A percentile compares a stretch with the other conserved stretches of the same genome.
Evolutionary conservation across 2,329 filamentous ascomycete species (phyloP).

Genomic region (Diaporthe sp.): DNA sequence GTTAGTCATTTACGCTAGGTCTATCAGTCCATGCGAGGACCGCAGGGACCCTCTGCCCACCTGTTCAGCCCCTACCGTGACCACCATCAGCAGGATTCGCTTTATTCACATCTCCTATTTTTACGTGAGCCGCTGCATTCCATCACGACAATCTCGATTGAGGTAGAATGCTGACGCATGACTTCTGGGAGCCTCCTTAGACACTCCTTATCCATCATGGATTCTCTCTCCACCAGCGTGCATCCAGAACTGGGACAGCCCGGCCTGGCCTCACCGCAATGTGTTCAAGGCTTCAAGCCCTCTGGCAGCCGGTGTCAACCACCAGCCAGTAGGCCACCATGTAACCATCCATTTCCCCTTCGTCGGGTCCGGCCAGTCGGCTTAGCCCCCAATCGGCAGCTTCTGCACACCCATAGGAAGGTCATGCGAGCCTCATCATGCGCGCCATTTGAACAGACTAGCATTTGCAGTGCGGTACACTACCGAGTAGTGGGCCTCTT

Average conservation of each 20-base stretch:
- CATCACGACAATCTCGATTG: not conserved
- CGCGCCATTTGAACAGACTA: not conserved
- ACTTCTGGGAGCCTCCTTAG: not conserved
- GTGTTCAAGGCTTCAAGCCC: too few relatives aligned
- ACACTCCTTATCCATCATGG: not conserved
- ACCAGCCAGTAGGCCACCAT: not conserved
- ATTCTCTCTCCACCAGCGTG: not conserved
- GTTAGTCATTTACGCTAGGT: not conserved
- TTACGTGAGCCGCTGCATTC: not conserved
- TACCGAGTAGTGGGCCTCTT: not conserved
- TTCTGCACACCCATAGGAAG: not conserved
- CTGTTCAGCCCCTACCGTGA: not conserved
- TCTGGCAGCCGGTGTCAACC: not conserved
- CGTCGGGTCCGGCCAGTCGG: not conserved
- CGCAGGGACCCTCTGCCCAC: not conserved
- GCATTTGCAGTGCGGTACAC: slow-evolving; percentile 6
- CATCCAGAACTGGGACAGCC: not conserved
- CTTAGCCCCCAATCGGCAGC: not conserved
- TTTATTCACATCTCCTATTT: slow-evolving; percentile 13
- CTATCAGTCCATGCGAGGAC: not conserved
- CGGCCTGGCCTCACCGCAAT: not conserved
- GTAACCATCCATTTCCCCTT: not conserved
- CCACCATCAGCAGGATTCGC: not conserved
- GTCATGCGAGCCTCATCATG: slow-evolving; percentile 23
- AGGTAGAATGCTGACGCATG: not conserved